Conservation (phyloP, 805 yeast genomes). For the Tetrapisispora taiwanensis region DNA sequence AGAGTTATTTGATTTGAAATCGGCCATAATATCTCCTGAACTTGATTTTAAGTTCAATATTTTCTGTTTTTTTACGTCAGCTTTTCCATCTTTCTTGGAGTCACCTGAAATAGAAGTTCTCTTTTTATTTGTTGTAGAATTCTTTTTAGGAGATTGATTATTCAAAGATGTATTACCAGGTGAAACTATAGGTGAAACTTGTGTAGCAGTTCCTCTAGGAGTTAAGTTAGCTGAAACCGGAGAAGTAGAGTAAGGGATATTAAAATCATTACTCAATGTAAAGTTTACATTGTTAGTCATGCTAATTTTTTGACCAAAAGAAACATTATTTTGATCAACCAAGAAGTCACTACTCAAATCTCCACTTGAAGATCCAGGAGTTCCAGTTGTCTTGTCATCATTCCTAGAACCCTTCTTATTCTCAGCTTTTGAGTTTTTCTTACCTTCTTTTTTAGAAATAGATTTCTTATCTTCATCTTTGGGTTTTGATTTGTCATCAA, state of each 20-base stretch:
- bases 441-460: conserved; percentile 1
- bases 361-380: not conserved
- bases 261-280: conserved; percentile 22
- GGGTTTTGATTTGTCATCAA: conserved; percentile 2
- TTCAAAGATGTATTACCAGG: not conserved
- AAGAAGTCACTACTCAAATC: not conserved
- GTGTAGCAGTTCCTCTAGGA: conserved; percentile 6
- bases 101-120: not conserved
- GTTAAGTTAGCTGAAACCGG: conserved; percentile 60
- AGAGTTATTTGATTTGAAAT: not conserved
- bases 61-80: not conserved
- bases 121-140: not conserved
- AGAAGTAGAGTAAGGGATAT: conserved; percentile 63
- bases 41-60: not conserved
- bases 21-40: not conserved
- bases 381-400: not conserved
- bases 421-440: not conserved
- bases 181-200: not conserved
- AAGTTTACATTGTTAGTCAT: conserved; percentile 12
- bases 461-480: conserved; percentile 1
- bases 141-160: not conserved
- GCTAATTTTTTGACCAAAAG: conserved; percentile 5
- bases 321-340: conserved; percentile 4
- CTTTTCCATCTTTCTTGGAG: not conserved
- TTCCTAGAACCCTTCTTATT: not conserved